Percentiles rank a stretch among this genome's conserved stretches.
phyloP scores from a whole-genome alignment of 768 basidiomycete species.

The Lactifluus piperatus region DNA sequence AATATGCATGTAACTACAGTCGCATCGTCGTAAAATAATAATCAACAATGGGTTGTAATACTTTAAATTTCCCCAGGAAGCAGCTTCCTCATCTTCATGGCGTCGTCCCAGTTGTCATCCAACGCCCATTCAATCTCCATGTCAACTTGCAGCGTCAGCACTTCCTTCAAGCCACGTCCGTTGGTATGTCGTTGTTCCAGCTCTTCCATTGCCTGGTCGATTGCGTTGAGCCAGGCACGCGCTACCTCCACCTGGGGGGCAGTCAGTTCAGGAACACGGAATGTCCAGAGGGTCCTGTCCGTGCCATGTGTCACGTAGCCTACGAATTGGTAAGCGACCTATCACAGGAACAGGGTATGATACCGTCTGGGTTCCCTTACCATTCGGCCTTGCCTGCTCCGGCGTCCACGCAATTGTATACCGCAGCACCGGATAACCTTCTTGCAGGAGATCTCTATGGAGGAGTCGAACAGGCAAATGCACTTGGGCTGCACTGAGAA shows the following conservation, averaged over 20 bases:
- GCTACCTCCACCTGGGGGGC: constrained; percentile 40
- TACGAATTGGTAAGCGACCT: constrained; percentile 21
- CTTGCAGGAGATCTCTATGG: constrained; percentile 45
- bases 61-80: constrained; percentile 26
- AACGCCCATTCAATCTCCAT: constrained; percentile 44
- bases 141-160: constrained; percentile 45
- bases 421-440: constrained; percentile 54
- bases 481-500: constrained; percentile 55
- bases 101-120: constrained; percentile 45
- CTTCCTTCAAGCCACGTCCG: constrained; percentile 22
- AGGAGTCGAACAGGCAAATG: constrained; percentile 59
- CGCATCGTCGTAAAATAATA: neutral
- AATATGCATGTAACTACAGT: neutral
- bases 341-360: too few species aligned
- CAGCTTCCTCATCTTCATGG: constrained; percentile 33
- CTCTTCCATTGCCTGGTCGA: constrained; percentile 37
- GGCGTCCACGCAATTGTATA: constrained; percentile 68
- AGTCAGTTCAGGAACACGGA: constrained; percentile 43
- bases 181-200: constrained; percentile 31
- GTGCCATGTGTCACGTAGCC: constrained; percentile 66
- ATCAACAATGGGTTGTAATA: neutral
- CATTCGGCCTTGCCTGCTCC: constrained; percentile 44
- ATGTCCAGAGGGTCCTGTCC: constrained; percentile 55
- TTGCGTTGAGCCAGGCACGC: constrained; percentile 44
- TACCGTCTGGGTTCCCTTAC: constrained; percentile 28